Percentiles rank a stretch among this genome's conserved stretches.
Conservation (phyloP, 2,329 filamentous ascomycete genomes). For the Colletotrichum chlorophyti region DNA sequence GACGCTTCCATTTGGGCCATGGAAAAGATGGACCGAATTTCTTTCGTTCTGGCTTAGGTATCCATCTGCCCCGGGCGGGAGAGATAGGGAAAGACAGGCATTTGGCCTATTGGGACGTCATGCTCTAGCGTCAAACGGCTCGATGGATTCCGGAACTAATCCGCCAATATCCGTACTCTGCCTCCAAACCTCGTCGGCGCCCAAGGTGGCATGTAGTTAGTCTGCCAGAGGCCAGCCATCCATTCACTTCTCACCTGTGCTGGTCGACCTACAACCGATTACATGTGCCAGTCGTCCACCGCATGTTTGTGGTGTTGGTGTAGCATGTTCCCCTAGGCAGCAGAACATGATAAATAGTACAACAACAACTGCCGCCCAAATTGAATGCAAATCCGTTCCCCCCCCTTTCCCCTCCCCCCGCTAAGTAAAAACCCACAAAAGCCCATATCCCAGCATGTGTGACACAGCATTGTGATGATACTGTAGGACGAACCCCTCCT, state of each 20-base stretch:
- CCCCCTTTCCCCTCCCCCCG: background rate
- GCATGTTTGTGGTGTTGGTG: background rate
- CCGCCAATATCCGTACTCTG: constrained; percentile 21
- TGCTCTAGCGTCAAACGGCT: constrained; percentile 24
- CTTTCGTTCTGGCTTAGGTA: no score
- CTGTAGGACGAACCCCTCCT: constrained; percentile 10
- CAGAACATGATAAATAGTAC: background rate
- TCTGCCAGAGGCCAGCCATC: constrained; percentile 16
- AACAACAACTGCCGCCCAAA: background rate
- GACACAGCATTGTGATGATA: constrained; percentile 1
- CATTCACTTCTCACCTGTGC: constrained; percentile 23
- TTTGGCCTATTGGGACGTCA: constrained; percentile 15
- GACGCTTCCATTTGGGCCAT: background rate
- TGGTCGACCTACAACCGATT: background rate
- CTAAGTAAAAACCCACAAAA: no score
- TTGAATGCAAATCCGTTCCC: no score
- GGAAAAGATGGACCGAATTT: background rate
- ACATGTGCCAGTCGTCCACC: constrained; percentile 10
- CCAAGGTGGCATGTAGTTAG: background rate
- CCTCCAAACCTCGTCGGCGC: background rate
- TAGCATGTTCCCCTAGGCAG: background rate
- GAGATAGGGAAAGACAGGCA: background rate
- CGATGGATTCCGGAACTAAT: constrained; percentile 14
- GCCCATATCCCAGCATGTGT: constrained; percentile 13
- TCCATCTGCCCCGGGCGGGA: no score